Evolutionary conservation across 768 basidiomycete genomes (phyloP), one percentile per base, ranked within the genome.

Genomic region (Hypholoma fasciculare): DNA sequence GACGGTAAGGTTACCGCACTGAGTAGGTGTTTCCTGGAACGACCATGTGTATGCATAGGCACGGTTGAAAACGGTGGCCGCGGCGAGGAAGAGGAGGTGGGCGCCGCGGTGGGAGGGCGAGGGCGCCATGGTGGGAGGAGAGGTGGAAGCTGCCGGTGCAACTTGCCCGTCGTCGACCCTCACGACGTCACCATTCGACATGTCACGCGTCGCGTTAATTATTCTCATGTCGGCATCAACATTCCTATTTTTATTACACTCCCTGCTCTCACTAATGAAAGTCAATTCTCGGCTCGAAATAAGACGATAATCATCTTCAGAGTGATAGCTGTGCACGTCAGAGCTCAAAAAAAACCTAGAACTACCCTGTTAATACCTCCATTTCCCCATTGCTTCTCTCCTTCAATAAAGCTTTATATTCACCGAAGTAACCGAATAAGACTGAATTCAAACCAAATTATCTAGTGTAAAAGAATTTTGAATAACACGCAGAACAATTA

Each of bases 1-100:
- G 20, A 92, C 71, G 42, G 83, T 80, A 42, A 92, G 77, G 62
- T 85, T 82, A 42, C 75, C 69, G 70, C 91, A 94, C 74, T 92
- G 90, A 56, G 78, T 68, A 0, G 91, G 88, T 20, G 79, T 59
- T 30, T 64, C 58, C 19, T 72, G 59, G 66, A 83, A 81, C 30
- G 68, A 67, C 81, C 82, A 84, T 19, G 77, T 69, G 64, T 77
- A 84, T 5, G 80, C 79, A 19, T 65, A 50, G 11, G 68, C 50
- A 19, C 47, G 11, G 67, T 54, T 70, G 56, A 16, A 69, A 52
- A 54, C 20, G 74, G 72, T 11, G 72, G 57, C 14, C 67, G 49
- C 46, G 69, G 59, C 20, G 48, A 56, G 40, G 17, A 47, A 72
- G 63, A 54, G 23, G 20, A 49, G 48, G 16, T 27, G 48, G 26